A percentile compares a stretch with the other conserved stretches of the same genome.
These are phyloP conservation scores for Pseudogymnoascus sp. DNA, from an alignment of 2,329 filamentous ascomycete genomes.

Conservation along the genomic window DNA sequence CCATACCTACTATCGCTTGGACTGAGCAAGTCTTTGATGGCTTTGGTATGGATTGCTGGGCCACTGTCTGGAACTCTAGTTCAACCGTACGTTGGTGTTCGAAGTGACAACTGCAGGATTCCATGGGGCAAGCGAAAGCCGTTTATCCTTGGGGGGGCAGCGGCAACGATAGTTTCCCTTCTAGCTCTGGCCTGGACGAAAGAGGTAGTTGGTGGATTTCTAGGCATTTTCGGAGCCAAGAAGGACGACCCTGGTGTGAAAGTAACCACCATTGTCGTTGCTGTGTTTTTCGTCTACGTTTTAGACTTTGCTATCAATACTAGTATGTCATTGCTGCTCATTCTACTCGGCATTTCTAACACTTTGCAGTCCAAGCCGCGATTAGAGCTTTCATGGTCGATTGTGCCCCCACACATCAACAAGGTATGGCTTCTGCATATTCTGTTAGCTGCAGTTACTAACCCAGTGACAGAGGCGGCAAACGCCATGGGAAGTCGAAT, in stretches of 20 bases:
- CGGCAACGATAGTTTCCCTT: constrained; percentile 60
- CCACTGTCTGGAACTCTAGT: constrained; percentile 72
- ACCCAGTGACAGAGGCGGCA: constrained; percentile 55
- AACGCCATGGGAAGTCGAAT: constrained; percentile 92
- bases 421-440: constrained; percentile 38
- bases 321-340: constrained; percentile 40
- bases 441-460: constrained; percentile 1
- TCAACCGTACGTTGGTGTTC: constrained; percentile 75
- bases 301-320: constrained; percentile 95
- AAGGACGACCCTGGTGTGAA: constrained; percentile 58
- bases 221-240: constrained; percentile 65
- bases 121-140: constrained; percentile 73
- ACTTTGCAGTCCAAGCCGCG: constrained; percentile 67
- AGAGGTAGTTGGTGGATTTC: constrained; percentile 61
- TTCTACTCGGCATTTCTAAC: constrained; percentile 10
- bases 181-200: constrained; percentile 67
- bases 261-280: constrained; percentile 63
- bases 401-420: constrained; percentile 84
- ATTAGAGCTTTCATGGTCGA: constrained; percentile 92
- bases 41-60: constrained; percentile 77
- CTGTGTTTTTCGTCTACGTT: constrained; percentile 80
- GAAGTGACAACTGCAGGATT: constrained; percentile 70
- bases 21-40: constrained; percentile 75
- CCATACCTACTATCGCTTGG: constrained; percentile 75
- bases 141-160: constrained; percentile 67